Conservation (phyloP, 106 monocot genomes). For the Posidonia australis region DNA sequence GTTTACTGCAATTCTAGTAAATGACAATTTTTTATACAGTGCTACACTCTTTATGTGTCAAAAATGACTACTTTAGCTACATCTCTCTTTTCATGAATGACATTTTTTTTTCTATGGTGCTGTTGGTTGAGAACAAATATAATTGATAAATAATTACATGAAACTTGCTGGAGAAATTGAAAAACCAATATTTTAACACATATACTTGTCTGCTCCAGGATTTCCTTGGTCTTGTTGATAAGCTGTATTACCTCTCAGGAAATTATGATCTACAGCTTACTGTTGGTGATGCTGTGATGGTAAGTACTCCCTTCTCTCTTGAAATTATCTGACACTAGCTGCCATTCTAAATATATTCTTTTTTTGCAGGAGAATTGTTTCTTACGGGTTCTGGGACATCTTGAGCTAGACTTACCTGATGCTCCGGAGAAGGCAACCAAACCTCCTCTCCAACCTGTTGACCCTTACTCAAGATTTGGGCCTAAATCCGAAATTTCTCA, state of each 20-base stretch:
- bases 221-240: constrained; percentile 89
- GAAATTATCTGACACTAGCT: neutral
- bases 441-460: constrained; percentile 55
- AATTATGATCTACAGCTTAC: constrained; percentile 79
- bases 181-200: neutral
- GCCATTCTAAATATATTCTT: neutral
- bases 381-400: constrained; percentile 42
- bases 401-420: constrained; percentile 84
- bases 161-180: too few species aligned
- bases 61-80: too few species aligned
- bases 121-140: too few species aligned
- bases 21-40: too few species aligned
- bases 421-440: constrained; percentile 77
- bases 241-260: constrained; percentile 90
- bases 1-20: too few species aligned
- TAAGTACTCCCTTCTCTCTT: constrained; percentile 15
- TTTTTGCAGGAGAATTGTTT: constrained; percentile 79
- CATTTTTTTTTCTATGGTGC: too few species aligned
- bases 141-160: too few species aligned
- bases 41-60: too few species aligned
- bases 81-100: too few species aligned
- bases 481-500: constrained; percentile 82
- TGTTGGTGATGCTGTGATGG: constrained; percentile 90
- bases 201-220: constrained; percentile 31
- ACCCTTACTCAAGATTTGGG: constrained; percentile 57